These are phyloP conservation scores for Malus hybrid DNA, from an alignment of 331 rosid genomes.

Conservation along the genomic window DNA sequence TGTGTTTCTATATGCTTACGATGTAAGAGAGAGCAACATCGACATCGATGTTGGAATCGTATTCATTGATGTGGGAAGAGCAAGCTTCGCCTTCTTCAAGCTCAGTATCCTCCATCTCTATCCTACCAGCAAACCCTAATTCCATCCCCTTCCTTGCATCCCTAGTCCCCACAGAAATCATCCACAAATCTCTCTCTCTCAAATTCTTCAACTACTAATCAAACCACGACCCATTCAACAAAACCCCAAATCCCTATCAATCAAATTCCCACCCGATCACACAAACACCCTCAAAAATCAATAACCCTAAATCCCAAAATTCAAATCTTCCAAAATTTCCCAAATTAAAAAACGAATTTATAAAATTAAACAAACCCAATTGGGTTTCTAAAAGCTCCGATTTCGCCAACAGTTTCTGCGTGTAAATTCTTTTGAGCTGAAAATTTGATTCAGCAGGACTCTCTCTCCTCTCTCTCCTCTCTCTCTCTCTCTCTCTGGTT, in stretches of 20 bases:
- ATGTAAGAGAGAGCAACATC: conserved; percentile 76
- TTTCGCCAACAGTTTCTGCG: not conserved
- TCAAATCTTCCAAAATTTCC: not conserved
- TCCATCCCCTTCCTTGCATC: conserved; percentile 79
- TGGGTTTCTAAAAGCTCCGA: conserved; percentile 2
- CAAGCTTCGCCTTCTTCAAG: conserved; percentile 94
- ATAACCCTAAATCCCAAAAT: conserved; percentile 20
- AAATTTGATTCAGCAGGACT: conserved; percentile 32
- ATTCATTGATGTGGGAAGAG: conserved; percentile 57
- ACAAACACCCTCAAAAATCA: conserved; percentile 15
- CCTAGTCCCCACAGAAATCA: conserved; percentile 69
- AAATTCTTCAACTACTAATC: conserved; percentile 27
- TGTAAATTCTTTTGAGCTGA: conserved; percentile 24
- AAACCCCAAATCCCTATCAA: conserved; percentile 6
- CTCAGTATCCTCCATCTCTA: conserved; percentile 74
- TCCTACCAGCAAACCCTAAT: conserved; percentile 47
- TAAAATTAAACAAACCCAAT: not conserved
- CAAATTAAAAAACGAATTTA: not conserved
- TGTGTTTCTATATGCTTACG: conserved; percentile 37
- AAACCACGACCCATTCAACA: conserved; percentile 35
- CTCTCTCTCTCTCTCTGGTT: conserved; percentile 40
- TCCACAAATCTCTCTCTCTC: conserved; percentile 34
- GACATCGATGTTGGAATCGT: conserved; percentile 61
- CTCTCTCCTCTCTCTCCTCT: conserved; percentile 15
- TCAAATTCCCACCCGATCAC: conserved; percentile 45